These are phyloP conservation scores for Phyllostachys edulis DNA, from an alignment of 176 grass and related monocot species.

Conservation along the genomic window DNA sequence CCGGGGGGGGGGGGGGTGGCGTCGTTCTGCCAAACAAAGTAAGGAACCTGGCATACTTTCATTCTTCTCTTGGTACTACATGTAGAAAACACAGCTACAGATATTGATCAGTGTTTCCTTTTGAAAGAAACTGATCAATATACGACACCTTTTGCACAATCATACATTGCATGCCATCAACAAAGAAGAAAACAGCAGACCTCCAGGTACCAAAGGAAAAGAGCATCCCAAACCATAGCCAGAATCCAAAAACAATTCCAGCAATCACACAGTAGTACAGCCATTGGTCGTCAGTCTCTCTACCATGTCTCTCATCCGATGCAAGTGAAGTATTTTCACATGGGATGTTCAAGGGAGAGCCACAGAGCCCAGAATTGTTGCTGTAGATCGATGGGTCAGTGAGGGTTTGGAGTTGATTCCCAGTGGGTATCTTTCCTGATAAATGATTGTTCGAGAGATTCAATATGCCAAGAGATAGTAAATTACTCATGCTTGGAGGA, in stretches of 20 bases:
- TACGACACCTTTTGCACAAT: slow-evolving; percentile 21
- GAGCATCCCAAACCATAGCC: slow-evolving; percentile 56
- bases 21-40: too few relatives aligned
- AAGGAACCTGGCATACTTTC: not conserved
- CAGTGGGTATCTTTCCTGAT: slow-evolving; percentile 50
- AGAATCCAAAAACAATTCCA: slow-evolving; percentile 58
- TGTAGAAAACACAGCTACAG: not conserved
- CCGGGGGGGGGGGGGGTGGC: too few relatives aligned
- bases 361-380: slow-evolving; percentile 64
- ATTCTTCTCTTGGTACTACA: not conserved
- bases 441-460: slow-evolving; percentile 52
- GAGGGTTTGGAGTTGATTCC: slow-evolving; percentile 63
- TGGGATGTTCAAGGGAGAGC: slow-evolving; percentile 29
- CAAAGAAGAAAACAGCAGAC: slow-evolving; percentile 28
- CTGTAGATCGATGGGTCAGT: slow-evolving; percentile 39
- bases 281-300: slow-evolving; percentile 16
- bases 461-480: not conserved
- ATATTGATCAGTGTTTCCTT: slow-evolving; percentile 16
- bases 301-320: not conserved
- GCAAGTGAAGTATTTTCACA: slow-evolving; percentile 23
- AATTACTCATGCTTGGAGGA: slow-evolving; percentile 30
- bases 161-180: slow-evolving; percentile 48
- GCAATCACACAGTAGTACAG: slow-evolving; percentile 37
- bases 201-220: slow-evolving; percentile 38
- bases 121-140: slow-evolving; percentile 12